These are phyloP conservation scores for Posidonia australis DNA, from an alignment of 106 monocot species.

Conservation along the genomic window DNA sequence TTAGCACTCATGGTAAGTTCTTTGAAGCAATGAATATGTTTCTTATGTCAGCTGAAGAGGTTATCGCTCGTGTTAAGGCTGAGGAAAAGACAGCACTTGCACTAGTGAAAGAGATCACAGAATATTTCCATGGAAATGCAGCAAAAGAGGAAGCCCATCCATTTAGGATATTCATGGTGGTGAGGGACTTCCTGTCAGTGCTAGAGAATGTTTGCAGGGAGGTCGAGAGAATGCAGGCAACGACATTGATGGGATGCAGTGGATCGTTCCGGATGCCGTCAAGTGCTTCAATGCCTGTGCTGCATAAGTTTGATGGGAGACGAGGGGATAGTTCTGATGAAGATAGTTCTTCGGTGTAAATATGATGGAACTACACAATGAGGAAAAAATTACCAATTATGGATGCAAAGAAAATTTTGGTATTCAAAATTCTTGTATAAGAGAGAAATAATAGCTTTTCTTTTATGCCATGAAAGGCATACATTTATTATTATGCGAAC, in stretches of 20 bases:
- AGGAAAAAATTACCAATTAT: not conserved
- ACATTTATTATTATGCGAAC: too few species aligned
- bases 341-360: slow-evolving; percentile 31
- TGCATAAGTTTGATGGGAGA: slow-evolving; percentile 19
- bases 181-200: slow-evolving; percentile 62
- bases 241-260: slow-evolving; percentile 46
- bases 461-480: not conserved
- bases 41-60: slow-evolving; percentile 33
- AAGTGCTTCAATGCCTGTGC: slow-evolving; percentile 38
- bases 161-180: slow-evolving; percentile 73
- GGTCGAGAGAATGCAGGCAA: slow-evolving; percentile 42
- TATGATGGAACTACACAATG: not conserved
- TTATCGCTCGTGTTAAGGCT: slow-evolving; percentile 40
- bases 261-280: slow-evolving; percentile 54
- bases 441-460: not conserved
- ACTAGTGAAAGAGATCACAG: slow-evolving; percentile 51
- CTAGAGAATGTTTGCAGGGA: slow-evolving; percentile 75
- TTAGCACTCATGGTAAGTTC: slow-evolving; percentile 43
- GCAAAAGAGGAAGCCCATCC: slow-evolving; percentile 72
- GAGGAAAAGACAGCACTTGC: slow-evolving; percentile 33
- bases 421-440: not conserved
- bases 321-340: slow-evolving; percentile 37
- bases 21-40: slow-evolving; percentile 56
- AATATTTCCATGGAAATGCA: slow-evolving; percentile 77
- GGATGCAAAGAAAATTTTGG: not conserved